These are phyloP conservation scores for Phytophthora macrochlamydospora DNA, from an alignment of 352 stramenopile genomes.

Conservation along the genomic window DNA sequence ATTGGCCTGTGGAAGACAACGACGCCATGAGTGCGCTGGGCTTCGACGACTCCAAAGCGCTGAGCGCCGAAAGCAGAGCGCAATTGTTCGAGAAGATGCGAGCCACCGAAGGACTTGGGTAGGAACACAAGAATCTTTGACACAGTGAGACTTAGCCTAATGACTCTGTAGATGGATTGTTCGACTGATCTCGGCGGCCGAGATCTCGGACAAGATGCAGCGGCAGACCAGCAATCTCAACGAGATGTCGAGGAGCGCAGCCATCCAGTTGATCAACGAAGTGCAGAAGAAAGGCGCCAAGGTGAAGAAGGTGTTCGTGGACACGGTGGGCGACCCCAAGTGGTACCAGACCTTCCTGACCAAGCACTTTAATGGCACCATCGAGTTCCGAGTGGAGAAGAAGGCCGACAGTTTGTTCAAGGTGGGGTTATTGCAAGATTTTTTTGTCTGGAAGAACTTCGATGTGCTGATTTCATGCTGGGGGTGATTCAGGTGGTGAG, in stretches of 20 bases:
- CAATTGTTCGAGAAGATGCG: conserved; percentile 91
- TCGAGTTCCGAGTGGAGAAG: conserved; percentile 95
- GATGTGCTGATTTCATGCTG: conserved; percentile 1
- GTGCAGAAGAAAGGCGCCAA: conserved; percentile 87
- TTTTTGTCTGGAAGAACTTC: neutral
- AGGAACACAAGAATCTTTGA: neutral
- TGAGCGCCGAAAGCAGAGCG: conserved; percentile 87
- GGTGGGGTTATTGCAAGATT: conserved; percentile 28
- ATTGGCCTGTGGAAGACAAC: conserved; percentile 84
- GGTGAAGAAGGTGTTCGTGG: conserved; percentile 92
- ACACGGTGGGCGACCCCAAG: conserved; percentile 93
- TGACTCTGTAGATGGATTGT: conserved; percentile 80
- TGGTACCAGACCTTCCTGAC: conserved; percentile 93
- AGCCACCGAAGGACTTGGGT: conserved; percentile 68
- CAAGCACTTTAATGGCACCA: conserved; percentile 87
- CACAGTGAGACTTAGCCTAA: too few species aligned
- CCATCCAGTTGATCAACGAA: conserved; percentile 93
- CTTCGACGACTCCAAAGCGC: conserved; percentile 96
- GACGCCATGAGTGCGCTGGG: conserved; percentile 81
- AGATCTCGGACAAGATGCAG: conserved; percentile 97
- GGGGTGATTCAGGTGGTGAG: conserved; percentile 71
- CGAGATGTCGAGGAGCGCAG: conserved; percentile 93
- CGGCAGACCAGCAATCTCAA: conserved; percentile 92
- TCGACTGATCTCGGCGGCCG: conserved; percentile 88
- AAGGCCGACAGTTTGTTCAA: conserved; percentile 97